phyloP scores from a whole-genome alignment of 176 grass and related monocot genomes.

The Triticum aestivum region DNA sequence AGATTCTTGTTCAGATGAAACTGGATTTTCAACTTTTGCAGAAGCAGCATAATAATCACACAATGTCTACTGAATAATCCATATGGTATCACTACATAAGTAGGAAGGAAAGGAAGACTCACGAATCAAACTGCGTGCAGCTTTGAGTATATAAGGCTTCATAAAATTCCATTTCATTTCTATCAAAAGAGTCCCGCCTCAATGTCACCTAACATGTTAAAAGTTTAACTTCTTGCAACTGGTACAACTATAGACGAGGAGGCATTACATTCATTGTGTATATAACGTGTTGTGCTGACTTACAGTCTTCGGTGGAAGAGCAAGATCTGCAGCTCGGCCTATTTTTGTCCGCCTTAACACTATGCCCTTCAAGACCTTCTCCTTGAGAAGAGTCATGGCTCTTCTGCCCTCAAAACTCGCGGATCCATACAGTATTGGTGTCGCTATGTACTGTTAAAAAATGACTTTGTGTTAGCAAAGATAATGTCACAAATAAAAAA shows the following conservation, averaged over 20 bases:
- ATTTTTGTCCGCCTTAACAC: constrained; percentile 89
- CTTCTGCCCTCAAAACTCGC: constrained; percentile 27
- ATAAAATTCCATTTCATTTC: constrained; percentile 87
- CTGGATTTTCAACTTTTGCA: background rate
- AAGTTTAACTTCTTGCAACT: constrained; percentile 20
- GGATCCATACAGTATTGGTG: constrained; percentile 56
- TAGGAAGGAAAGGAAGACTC: constrained; percentile 34
- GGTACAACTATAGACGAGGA: background rate
- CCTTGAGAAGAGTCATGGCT: constrained; percentile 81
- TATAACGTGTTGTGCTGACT: constrained; percentile 23
- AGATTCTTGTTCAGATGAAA: constrained; percentile 10
- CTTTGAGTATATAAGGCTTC: constrained; percentile 98
- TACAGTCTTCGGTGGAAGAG: constrained; percentile 85
- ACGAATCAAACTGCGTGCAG: constrained; percentile 89
- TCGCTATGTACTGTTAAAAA: constrained; percentile 68
- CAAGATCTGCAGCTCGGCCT: constrained; percentile 91
- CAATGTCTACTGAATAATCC: background rate
- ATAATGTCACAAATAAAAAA: background rate
- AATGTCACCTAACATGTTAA: constrained; percentile 67
- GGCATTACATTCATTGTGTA: background rate
- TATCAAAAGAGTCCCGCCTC: constrained; percentile 81
- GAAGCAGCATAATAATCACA: constrained; percentile 18
- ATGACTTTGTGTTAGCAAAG: constrained; percentile 20
- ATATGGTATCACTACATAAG: constrained; percentile 10
- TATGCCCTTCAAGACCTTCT: constrained; percentile 86